A percentile compares a stretch with the other conserved stretches of the same genome.
Evolutionary conservation across 2,329 filamentous ascomycete species (phyloP).

Genomic region (Alternaria tenuissima): DNA sequence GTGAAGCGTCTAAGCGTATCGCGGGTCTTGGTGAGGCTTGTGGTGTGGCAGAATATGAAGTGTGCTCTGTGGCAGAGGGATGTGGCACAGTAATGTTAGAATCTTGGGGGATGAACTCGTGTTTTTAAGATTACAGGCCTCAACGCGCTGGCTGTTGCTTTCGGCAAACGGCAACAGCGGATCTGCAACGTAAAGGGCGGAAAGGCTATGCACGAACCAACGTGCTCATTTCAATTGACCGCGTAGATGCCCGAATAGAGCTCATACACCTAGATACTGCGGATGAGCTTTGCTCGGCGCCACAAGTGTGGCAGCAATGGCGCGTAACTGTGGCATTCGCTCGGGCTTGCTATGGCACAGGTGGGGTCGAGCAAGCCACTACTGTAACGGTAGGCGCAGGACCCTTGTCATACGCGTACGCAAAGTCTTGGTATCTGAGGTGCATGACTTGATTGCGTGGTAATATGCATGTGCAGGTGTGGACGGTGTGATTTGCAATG

Average conservation of each 20-base stretch:
- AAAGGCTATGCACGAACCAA: constrained; percentile 4
- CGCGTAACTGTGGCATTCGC: constrained; percentile 11
- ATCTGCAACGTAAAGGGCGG: constrained; percentile 6
- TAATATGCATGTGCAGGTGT: not conserved
- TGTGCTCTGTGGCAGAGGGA: constrained; percentile 13
- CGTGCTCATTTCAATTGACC: constrained; percentile 4
- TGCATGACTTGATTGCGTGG: constrained; percentile 21
- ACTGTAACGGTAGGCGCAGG: constrained; percentile 17
- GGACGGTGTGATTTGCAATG: not conserved
- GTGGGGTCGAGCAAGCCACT: constrained; percentile 20
- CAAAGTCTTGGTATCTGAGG: constrained; percentile 30
- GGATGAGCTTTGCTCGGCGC: constrained; percentile 15
- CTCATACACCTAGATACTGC: not conserved
- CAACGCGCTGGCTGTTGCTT: not conserved
- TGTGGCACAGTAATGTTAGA: constrained; percentile 15
- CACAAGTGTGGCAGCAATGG: constrained; percentile 24
- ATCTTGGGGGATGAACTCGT: not conserved
- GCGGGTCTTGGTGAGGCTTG: constrained; percentile 11
- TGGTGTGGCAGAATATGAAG: not conserved
- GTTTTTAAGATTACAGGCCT: constrained; percentile 7
- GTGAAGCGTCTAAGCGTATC: constrained; percentile 15
- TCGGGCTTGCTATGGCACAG: constrained; percentile 7
- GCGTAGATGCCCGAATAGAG: constrained; percentile 3
- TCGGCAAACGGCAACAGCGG: constrained; percentile 14
- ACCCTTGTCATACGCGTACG: constrained; percentile 26